These are phyloP conservation scores for Sphagnum contortum DNA, from an alignment of 225 moss, liverwort and hornwort genomes.

Conservation along the genomic window DNA sequence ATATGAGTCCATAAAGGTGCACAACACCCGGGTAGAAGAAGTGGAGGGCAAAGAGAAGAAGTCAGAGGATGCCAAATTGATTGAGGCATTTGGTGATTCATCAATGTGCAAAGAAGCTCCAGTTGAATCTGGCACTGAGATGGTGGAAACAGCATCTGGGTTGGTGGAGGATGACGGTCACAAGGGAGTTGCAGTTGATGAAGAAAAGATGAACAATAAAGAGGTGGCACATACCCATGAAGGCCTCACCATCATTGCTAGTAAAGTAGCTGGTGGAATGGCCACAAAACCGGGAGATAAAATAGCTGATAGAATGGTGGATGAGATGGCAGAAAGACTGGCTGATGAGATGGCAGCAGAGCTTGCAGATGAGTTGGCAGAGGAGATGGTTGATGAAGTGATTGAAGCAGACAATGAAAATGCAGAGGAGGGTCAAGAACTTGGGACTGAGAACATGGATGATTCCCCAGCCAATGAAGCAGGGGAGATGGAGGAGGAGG, in stretches of 20 bases:
- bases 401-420: constrained; percentile 38
- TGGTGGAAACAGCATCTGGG: too few species aligned
- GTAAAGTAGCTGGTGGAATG: constrained; percentile 6
- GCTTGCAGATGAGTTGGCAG: constrained; percentile 39
- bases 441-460: constrained; percentile 32
- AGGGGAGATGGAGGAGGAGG: too few species aligned
- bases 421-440: constrained; percentile 11
- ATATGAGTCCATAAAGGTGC: too few species aligned
- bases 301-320: constrained; percentile 36
- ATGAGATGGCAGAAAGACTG: constrained; percentile 32
- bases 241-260: constrained; percentile 13
- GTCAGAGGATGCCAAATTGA: too few species aligned
- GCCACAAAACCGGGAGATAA: constrained; percentile 21
- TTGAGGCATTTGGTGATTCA: constrained; percentile 13
- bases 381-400: constrained; percentile 67
- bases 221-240: constrained; percentile 11
- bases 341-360: constrained; percentile 37
- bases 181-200: constrained; percentile 21
- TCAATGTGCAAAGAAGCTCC: constrained; percentile 38
- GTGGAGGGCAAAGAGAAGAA: too few species aligned
- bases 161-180: constrained; percentile 31
- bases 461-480: constrained; percentile 6
- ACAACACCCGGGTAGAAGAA: too few species aligned
- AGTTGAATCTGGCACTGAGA: constrained; percentile 38
- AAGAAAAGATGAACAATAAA: constrained; percentile 15